Evolutionary conservation across 2,329 filamentous ascomycete genomes (phyloP), one percentile per base, ranked within the genome.

Genomic region (Shiraia sp.): DNA sequence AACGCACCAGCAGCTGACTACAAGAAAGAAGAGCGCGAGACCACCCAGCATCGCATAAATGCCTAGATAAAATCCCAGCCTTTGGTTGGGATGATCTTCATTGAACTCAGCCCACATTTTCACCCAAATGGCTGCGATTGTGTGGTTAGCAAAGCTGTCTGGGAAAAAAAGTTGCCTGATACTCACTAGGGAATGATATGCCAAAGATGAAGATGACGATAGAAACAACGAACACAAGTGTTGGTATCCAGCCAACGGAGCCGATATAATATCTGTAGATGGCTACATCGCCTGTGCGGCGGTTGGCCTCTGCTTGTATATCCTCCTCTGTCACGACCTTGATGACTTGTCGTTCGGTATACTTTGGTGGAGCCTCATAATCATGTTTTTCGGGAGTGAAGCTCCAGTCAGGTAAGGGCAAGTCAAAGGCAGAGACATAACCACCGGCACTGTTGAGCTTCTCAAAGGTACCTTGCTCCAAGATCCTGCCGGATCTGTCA

Each of bases 61-160:
- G 10, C 64, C 63, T 1, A 68, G 52, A 40, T 61, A 68, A 39
- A 62, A 62, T 1, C 59, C 64, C 14, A 66, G 55, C n/a, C 54
- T 51, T 38, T 59, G 41, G 30, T 75, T 72, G 1, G 72, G 71
- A 14, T 63, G 49, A 0, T 52, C 37, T 3, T 65, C 57, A 29
- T 73, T 75, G 28, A 68, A 72, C 36, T 73, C 68, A 0, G 75
- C 69, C 76, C 64, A 79, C 59, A 73, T 73, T 42, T 76, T 71
- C 6, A 79, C 65, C 76, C 76, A 79, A 3, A 78, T 55, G 4
- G 59, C 65, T 70, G 10, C 14, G 4, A 24, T 37, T 38, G 10
- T 24, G 10, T 31, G 29, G 31, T 22, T 10, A 40, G 26, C 13
- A n/a, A 30, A 14, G 26, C 8, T 22, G 4, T 27, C 23, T 32